Conservation (phyloP, 805 yeast species). For the Yarrowia sp. region DNA sequence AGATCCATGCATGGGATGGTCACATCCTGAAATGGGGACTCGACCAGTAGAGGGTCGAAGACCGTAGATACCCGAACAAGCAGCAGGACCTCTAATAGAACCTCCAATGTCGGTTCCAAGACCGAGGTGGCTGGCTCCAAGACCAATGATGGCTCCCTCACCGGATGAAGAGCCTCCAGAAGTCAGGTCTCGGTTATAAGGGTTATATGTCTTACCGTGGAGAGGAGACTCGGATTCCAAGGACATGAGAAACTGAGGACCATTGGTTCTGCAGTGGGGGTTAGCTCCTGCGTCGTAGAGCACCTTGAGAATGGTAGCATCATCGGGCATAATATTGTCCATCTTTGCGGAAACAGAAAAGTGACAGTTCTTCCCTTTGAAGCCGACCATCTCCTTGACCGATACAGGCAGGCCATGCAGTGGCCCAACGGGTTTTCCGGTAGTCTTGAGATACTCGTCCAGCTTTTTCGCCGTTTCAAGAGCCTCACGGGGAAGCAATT, state of each 20-base stretch:
- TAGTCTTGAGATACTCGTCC: slow-evolving; percentile 48
- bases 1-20: slow-evolving; percentile 54
- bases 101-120: slow-evolving; percentile 56
- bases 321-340: slow-evolving; percentile 21
- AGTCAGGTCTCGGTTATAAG: slow-evolving; percentile 44
- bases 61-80: slow-evolving; percentile 43
- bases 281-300: slow-evolving; percentile 50
- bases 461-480: slow-evolving; percentile 45
- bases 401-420: slow-evolving; percentile 64
- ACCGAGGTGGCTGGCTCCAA: slow-evolving; percentile 49
- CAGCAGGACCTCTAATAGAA: slow-evolving; percentile 48
- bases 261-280: slow-evolving; percentile 59
- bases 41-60: slow-evolving; percentile 48
- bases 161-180: slow-evolving; percentile 57
- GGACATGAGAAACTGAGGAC: slow-evolving; percentile 55
- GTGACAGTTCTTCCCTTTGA: slow-evolving; percentile 25
- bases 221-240: slow-evolving; percentile 47
- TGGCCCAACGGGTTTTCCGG: slow-evolving; percentile 54
- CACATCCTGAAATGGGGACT: slow-evolving; percentile 43
- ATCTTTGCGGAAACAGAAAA: slow-evolving; percentile 2
- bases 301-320: slow-evolving; percentile 26
- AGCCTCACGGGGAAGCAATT: slow-evolving; percentile 32
- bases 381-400: slow-evolving; percentile 34
- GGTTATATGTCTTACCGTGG: slow-evolving; percentile 48
- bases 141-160: slow-evolving; percentile 48